A percentile compares a stretch with the other conserved stretches of the same genome.
Conservation (phyloP, 2,329 filamentous ascomycete species). For the Botrytis fragariae region DNA sequence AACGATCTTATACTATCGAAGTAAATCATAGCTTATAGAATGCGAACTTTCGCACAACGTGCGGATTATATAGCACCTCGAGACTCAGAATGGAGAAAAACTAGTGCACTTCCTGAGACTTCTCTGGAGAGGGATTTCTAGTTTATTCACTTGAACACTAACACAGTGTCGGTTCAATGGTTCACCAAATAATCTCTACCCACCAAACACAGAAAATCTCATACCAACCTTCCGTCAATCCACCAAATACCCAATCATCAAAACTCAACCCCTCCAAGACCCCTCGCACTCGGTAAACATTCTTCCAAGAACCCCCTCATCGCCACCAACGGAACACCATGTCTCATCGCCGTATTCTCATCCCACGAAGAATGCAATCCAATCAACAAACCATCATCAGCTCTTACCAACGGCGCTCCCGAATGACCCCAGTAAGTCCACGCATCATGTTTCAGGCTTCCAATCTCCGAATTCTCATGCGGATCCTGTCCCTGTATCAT, state of each 20-base stretch:
- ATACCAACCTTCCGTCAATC: not conserved
- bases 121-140: not conserved
- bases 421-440: constrained; percentile 60
- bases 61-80: not conserved
- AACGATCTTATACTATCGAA: too few species aligned
- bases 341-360: constrained; percentile 50
- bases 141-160: not conserved
- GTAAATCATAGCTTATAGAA: not conserved
- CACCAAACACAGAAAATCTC: too few species aligned
- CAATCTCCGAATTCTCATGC: constrained; percentile 53
- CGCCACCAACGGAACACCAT: constrained; percentile 48
- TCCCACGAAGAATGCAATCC: constrained; percentile 56
- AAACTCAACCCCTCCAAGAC: not conserved
- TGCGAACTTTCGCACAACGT: not conserved
- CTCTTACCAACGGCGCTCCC: constrained; percentile 48
- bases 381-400: constrained; percentile 42
- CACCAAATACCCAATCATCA: not conserved
- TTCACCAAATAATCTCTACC: not conserved
- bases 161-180: fast-evolving
- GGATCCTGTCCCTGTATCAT: constrained; percentile 42
- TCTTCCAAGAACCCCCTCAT: constrained; percentile 29
- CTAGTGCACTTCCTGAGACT: not conserved
- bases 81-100: not conserved
- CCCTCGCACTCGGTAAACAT: not conserved
- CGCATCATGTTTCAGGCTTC: constrained; percentile 51